Conservation (phyloP, 148 eudicot species). For the Heliamphora exappendiculata region DNA sequence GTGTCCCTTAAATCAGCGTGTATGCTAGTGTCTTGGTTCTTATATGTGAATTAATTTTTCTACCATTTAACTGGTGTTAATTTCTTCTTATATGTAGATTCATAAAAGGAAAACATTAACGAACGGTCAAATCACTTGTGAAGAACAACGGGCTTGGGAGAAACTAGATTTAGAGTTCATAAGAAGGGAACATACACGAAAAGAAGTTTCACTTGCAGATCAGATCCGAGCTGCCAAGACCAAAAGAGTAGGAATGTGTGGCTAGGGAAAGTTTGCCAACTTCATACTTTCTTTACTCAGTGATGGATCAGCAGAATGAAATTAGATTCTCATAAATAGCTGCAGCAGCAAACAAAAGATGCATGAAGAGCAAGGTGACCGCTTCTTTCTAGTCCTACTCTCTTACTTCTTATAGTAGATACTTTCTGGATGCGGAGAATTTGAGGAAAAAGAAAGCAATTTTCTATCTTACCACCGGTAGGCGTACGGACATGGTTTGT, state of each 20-base stretch:
- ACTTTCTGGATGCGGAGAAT: neutral
- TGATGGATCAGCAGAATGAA: conserved; percentile 10
- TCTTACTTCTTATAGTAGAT: neutral
- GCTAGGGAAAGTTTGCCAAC: conserved; percentile 13
- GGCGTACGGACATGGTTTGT: no score
- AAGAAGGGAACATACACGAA: conserved; percentile 32
- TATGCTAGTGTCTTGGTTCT: neutral
- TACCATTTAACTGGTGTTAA: neutral
- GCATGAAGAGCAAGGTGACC: conserved; percentile 13
- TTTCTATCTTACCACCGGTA: neutral
- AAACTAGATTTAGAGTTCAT: conserved; percentile 50
- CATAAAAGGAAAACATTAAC: conserved; percentile 43
- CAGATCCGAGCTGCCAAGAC: conserved; percentile 77
- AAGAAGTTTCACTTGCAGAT: conserved; percentile 66
- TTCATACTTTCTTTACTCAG: conserved; percentile 4
- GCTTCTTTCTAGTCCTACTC: neutral
- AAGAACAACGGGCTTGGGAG: conserved; percentile 49
- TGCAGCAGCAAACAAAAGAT: neutral
- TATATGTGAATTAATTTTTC: neutral
- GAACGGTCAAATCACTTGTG: conserved; percentile 25
- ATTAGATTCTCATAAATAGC: neutral
- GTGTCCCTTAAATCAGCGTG: neutral
- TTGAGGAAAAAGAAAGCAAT: neutral
- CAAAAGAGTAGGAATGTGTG: conserved; percentile 24
- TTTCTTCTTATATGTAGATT: conserved; percentile 32